Evolutionary conservation across 345 rosid genomes (phyloP), one percentile per base, ranked within the genome.

Genomic region (Populus alba): DNA sequence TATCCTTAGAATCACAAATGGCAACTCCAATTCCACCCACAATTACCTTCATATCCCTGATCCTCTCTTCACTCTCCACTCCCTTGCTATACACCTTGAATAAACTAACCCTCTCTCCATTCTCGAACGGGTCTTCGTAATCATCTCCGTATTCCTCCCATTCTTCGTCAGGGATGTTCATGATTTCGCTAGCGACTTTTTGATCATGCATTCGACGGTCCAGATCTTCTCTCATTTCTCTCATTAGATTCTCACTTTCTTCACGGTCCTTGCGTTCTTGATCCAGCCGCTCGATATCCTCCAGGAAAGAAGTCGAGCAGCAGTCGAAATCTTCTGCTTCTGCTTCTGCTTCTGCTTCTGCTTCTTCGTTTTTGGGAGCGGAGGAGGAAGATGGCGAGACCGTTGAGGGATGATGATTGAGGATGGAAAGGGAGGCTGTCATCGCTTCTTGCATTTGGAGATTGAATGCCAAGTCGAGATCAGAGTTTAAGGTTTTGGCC

Each of bases 381-480:
- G 78, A 62, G 33, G 78, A 8, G 9, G 84, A 68, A 1, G 77
- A 27, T 10, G 73, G 66, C 0, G 79, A 43, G 66, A 83, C 55
- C 78, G 70, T 68, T 63, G 77, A 57, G 81, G 61, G 61, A 65
- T 77, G 70, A 31, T 77, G 15, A 41, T 68, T n/a, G 57, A 20
- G 75, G 11, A 59, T 49, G 22, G 87, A 70, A 73, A 87, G 82
- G 29, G 93, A 89, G 65, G 90, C 87, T 82, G 76, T 70, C 22
- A 87, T 69, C 74, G 92, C 87, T 86, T 92, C 97, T 57, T 87
- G 78, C 87, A 91, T 79, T 77, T 92, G 97, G 76, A 92, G 93
- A 20, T 83, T 65, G 84, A 86, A 89, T 22, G 94, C 97, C 5
- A 86, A 84, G 61, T 90, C 91, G 57, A 72, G 78, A 75, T 92